These are phyloP conservation scores for Pichia cabralensis DNA, from an alignment of 805 yeast genomes.

Conservation along the genomic window DNA sequence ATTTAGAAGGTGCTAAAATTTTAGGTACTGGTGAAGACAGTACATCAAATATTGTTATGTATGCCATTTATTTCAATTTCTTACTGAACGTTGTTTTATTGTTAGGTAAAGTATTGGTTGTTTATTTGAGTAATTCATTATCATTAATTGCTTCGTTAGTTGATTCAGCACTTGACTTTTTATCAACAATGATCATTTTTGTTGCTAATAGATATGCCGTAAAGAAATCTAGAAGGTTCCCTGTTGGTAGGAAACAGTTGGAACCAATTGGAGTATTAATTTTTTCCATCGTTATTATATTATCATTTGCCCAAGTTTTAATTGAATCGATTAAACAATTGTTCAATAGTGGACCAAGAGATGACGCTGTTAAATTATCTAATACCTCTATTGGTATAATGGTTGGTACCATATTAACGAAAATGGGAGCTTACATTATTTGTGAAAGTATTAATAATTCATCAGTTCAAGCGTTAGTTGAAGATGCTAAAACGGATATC, in stretches of 20 bases:
- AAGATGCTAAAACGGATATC: conserved; percentile 73
- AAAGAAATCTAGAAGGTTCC: conserved; percentile 32
- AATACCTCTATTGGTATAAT: conserved; percentile 45
- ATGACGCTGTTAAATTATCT: conserved; percentile 38
- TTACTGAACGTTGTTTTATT: conserved; percentile 48
- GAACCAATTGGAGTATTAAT: conserved; percentile 75
- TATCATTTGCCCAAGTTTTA: conserved; percentile 65
- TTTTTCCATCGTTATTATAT: conserved; percentile 59
- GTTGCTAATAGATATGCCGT: conserved; percentile 43
- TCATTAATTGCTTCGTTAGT: conserved; percentile 72
- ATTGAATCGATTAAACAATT: conserved; percentile 48
- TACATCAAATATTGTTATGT: conserved; percentile 29
- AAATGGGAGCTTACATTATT: conserved; percentile 53
- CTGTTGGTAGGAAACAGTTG: conserved; percentile 62
- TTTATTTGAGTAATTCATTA: conserved; percentile 56
- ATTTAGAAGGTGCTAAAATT: conserved; percentile 45
- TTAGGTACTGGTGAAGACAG: conserved; percentile 39
- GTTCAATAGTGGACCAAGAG: conserved; percentile 21
- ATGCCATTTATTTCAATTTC: conserved; percentile 59
- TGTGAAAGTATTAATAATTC: conserved; percentile 52
- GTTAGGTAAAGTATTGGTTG: conserved; percentile 50
- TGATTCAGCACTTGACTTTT: conserved; percentile 64
- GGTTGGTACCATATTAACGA: conserved; percentile 51
- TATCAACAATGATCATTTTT: conserved; percentile 66
- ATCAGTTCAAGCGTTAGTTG: conserved; percentile 70